Conservation (phyloP, 208 protist species). For the Acanthamoeba healyi region DNA sequence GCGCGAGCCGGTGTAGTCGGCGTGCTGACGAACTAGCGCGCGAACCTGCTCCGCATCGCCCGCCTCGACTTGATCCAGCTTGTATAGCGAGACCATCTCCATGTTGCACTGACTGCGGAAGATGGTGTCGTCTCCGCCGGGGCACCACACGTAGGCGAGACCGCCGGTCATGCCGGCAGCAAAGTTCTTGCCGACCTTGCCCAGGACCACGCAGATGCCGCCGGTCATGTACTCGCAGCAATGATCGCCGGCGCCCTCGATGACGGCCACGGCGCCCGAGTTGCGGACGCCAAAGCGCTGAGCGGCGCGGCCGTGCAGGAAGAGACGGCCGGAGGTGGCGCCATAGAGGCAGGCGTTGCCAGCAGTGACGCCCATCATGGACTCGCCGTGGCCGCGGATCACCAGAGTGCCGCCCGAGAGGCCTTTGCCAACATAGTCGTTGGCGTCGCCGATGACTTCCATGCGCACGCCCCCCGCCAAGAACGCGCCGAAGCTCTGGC, state of each 20-base stretch:
- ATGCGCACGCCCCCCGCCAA: constrained; percentile 87
- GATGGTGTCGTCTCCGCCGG: background rate
- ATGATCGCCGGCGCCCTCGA: constrained; percentile 92
- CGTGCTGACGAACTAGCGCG: constrained; percentile 83
- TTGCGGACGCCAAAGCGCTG: constrained; percentile 93
- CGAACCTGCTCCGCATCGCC: constrained; percentile 15
- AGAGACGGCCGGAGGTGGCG: constrained; percentile 89
- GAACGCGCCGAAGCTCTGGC: constrained; percentile 91
- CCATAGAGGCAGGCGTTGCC: constrained; percentile 93
- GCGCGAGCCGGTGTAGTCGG: constrained; percentile 80
- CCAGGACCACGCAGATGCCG: constrained; percentile 85
- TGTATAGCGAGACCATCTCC: constrained; percentile 84
- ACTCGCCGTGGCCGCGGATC: constrained; percentile 75
- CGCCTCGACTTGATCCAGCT: constrained; percentile 77
- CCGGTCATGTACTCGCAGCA: constrained; percentile 94
- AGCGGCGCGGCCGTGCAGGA: constrained; percentile 87
- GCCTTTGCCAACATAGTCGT: constrained; percentile 94
- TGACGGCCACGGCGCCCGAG: constrained; percentile 89
- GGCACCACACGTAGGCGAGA: constrained; percentile 89
- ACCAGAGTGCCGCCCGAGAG: constrained; percentile 90
- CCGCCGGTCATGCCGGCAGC: constrained; percentile 92
- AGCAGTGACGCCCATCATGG: constrained; percentile 88
- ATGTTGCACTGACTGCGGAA: constrained; percentile 81
- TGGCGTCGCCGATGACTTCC: constrained; percentile 89
- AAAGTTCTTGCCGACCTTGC: constrained; percentile 89